Evolutionary conservation across 148 eudicot species (phyloP).

Genomic region (Persicaria maculosa): DNA sequence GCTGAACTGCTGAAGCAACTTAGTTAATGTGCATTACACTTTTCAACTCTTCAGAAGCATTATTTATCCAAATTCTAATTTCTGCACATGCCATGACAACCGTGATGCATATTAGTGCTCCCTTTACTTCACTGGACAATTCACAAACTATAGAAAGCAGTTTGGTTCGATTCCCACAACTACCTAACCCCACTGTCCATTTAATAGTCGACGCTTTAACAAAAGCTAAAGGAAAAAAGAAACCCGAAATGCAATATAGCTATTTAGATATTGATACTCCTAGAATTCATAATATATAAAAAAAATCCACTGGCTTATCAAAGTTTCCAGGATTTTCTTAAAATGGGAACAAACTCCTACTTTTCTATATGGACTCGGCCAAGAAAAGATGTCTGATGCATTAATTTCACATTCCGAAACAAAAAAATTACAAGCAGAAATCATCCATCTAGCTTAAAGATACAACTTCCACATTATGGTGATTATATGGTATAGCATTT

Average conservation of each 20-base stretch:
- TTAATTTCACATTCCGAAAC: too few relatives aligned
- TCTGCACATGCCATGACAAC: too few relatives aligned
- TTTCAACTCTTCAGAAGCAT: not conserved
- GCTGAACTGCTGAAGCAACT: not conserved
- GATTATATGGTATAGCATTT: too few relatives aligned
- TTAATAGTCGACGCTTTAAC: not conserved
- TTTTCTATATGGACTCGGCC: too few relatives aligned
- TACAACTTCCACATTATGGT: too few relatives aligned
- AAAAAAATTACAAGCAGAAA: too few relatives aligned
- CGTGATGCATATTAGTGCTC: too few relatives aligned
- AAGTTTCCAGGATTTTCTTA: not conserved
- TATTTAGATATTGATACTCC: not conserved
- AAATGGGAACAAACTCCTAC: not conserved
- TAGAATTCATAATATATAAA: too few relatives aligned
- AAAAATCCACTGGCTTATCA: not conserved
- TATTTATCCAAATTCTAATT: too few relatives aligned
- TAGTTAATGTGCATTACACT: not conserved
- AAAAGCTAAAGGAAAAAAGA: not conserved
- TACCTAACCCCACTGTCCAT: not conserved
- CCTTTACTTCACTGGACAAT: not conserved
- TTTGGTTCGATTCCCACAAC: not conserved
- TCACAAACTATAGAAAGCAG: not conserved
- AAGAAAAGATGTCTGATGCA: too few relatives aligned
- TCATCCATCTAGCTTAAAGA: too few relatives aligned
- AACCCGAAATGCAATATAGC: not conserved